Evolutionary conservation across 768 basidiomycete genomes (phyloP).

Genomic region (Pseudohyphozyma bogoriensis): DNA sequence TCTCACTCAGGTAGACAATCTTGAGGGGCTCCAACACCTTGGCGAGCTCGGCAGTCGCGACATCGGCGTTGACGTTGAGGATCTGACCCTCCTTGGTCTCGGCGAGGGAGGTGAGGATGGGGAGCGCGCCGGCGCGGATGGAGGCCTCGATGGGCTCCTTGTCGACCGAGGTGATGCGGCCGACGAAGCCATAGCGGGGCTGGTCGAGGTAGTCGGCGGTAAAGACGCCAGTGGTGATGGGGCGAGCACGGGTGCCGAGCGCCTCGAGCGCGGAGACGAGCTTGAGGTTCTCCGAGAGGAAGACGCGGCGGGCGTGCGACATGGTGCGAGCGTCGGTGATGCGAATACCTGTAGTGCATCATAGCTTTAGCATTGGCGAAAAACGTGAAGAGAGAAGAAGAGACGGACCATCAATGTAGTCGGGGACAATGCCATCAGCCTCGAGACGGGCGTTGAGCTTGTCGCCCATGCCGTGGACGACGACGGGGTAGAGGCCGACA

Average conservation of each 20-base stretch:
- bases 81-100: constrained; percentile 96
- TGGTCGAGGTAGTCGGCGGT: constrained; percentile 92
- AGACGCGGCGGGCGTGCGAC: constrained; percentile 85
- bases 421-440: constrained; percentile 80
- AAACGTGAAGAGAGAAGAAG: neutral
- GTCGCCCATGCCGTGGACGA: constrained; percentile 77
- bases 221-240: constrained; percentile 96
- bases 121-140: constrained; percentile 89
- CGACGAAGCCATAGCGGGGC: constrained; percentile 88
- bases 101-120: constrained; percentile 88
- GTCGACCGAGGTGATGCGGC: constrained; percentile 87
- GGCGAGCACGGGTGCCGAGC: constrained; percentile 90
- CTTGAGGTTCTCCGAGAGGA: constrained; percentile 93
- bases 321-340: constrained; percentile 95
- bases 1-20: constrained; percentile 96
- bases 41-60: constrained; percentile 93
- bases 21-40: constrained; percentile 98
- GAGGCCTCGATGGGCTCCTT: constrained; percentile 94
- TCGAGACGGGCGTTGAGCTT: constrained; percentile 83
- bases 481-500: constrained; percentile 93
- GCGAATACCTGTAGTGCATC: constrained; percentile 56
- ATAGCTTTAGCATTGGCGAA: neutral
- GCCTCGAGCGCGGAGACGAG: constrained; percentile 86
- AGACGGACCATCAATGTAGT: constrained; percentile 63
- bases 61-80: constrained; percentile 96